Conservation (phyloP, 169 alveolate genomes). For the Plasmodium yoelii region DNA sequence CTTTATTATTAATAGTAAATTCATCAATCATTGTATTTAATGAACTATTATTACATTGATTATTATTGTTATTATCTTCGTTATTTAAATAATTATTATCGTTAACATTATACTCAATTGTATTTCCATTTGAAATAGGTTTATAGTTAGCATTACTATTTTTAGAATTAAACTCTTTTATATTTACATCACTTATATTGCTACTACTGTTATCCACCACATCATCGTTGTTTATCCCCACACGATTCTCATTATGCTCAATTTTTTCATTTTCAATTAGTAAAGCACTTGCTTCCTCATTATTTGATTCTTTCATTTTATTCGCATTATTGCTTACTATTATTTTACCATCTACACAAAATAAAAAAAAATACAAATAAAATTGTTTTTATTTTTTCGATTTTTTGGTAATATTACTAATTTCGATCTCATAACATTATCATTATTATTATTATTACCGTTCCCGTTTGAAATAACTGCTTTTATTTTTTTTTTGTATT, state of each 20-base stretch:
- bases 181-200: conserved; percentile 2
- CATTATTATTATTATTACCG: too few species aligned
- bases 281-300: not conserved
- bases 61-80: conserved; percentile 34
- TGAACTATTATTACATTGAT: not conserved
- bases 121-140: conserved; percentile 41
- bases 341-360: not conserved
- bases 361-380: too few species aligned
- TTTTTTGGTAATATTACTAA: too few species aligned
- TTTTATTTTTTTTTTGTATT: too few species aligned
- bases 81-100: conserved; percentile 30
- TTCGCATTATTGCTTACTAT: not conserved
- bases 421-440: too few species aligned
- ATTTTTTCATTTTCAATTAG: not conserved
- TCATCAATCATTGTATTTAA: not conserved
- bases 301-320: conserved; percentile 9
- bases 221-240: not conserved
- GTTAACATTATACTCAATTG: conserved; percentile 60
- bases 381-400: too few species aligned
- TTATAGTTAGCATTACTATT: conserved; percentile 36
- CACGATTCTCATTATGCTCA: conserved; percentile 1
- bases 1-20: not conserved
- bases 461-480: too few species aligned
- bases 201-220: not conserved
- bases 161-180: not conserved